These are phyloP conservation scores for Eucalyptus globulus DNA, from an alignment of 345 rosid species.

Conservation along the genomic window DNA sequence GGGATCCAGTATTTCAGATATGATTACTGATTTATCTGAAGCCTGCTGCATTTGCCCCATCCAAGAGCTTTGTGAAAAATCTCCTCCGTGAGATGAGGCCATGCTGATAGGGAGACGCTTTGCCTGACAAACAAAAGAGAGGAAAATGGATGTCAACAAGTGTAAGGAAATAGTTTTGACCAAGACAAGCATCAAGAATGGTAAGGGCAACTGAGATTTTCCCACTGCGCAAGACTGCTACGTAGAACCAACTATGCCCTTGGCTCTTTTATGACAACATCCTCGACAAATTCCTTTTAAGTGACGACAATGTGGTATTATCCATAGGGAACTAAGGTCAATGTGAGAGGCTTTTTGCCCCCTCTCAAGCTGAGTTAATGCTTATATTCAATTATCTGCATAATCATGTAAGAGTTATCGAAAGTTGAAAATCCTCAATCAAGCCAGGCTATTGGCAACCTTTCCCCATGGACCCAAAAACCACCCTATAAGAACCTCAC, in stretches of 20 bases:
- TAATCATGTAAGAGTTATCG: background rate
- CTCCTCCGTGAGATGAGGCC: constrained; percentile 20
- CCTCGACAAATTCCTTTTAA: background rate
- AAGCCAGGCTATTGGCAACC: background rate
- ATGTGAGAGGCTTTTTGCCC: background rate
- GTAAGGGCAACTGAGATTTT: background rate
- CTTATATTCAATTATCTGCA: background rate
- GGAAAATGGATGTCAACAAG: background rate
- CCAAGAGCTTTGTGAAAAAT: constrained; percentile 53
- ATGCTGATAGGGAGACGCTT: constrained; percentile 49
- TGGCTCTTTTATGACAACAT: background rate
- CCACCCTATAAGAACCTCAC: background rate
- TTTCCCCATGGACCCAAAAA: background rate
- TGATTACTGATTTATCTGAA: constrained; percentile 56
- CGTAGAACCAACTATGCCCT: background rate
- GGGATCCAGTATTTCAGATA: constrained; percentile 69
- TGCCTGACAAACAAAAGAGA: constrained; percentile 22
- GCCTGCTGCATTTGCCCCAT: constrained; percentile 82
- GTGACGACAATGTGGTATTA: background rate
- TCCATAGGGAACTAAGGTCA: background rate
- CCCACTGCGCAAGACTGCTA: background rate
- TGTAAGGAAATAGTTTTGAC: background rate
- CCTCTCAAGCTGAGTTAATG: background rate
- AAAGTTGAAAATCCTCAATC: background rate
- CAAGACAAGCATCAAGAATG: background rate